Evolutionary conservation across 2,329 filamentous ascomycete genomes (phyloP).

Genomic region (Orbilia oligospora): DNA sequence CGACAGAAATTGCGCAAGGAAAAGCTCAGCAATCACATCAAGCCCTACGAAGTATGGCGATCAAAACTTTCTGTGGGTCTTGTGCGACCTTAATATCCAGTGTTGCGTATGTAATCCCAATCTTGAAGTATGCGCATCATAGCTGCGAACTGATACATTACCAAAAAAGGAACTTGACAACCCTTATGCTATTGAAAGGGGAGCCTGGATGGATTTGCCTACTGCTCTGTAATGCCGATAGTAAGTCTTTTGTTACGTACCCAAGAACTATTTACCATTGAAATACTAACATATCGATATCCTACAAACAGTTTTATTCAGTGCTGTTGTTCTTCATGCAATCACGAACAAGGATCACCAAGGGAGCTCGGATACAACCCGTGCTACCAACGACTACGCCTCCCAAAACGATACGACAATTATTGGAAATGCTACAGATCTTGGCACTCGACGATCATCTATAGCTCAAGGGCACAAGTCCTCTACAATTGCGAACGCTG

Average conservation of each 20-base stretch:
- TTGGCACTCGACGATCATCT: conserved; percentile 17
- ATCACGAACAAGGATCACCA: conserved; percentile 51
- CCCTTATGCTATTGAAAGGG: conserved; percentile 24
- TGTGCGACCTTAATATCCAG: conserved; percentile 41
- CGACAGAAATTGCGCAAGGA: conserved; percentile 1
- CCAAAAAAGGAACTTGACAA: conserved; percentile 34
- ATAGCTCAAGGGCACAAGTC: conserved; percentile 4
- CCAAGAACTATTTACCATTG: too few species aligned
- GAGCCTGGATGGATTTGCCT: conserved; percentile 50
- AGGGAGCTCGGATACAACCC: neutral
- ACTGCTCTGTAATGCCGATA: conserved; percentile 39
- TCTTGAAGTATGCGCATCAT: neutral
- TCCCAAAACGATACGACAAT: conserved; percentile 8
- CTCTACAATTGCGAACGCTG: neutral
- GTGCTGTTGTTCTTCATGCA: conserved; percentile 47
- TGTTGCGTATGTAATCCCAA: conserved; percentile 42
- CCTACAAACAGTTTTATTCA: conserved; percentile 41
- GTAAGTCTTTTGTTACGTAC: too few species aligned
- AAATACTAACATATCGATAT: neutral
- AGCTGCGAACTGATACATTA: neutral
- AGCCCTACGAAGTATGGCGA: conserved; percentile 23
- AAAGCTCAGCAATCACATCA: conserved; percentile 19
- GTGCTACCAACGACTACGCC: neutral
- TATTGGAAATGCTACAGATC: neutral
- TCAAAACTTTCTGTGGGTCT: conserved; percentile 45